phyloP scores from a whole-genome alignment of 805 yeast species.

The Wickerhamomyces bovis region DNA sequence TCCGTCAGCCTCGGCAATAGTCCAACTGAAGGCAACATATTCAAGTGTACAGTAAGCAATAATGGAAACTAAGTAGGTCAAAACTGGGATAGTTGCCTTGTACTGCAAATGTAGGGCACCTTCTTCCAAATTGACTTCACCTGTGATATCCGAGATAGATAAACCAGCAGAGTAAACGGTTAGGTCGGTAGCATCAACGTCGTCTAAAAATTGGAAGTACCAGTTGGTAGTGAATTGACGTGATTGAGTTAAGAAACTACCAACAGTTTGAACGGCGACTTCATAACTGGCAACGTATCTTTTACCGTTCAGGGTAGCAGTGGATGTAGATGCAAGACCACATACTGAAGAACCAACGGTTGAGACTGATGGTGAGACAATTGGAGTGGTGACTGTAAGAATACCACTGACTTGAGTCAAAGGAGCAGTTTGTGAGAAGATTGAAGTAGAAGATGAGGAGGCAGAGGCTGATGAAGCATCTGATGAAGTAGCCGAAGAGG shows the following conservation, averaged over 20 bases:
- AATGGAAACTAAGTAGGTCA: conserved; percentile 2
- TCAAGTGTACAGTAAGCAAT: conserved; percentile 8
- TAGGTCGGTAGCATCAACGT: conserved; percentile 9
- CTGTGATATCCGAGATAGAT: conserved; percentile 4
- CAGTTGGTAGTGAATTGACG: conserved; percentile 7
- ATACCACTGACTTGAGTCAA: background rate
- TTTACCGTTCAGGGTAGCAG: conserved; percentile 5
- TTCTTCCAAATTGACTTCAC: conserved; percentile 12
- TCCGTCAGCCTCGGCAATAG: background rate
- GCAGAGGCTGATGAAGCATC: background rate
- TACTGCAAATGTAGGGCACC: conserved; percentile 12
- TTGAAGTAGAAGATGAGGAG: too few relatives aligned
- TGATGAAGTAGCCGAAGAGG: conserved; percentile 1
- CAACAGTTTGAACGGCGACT: conserved; percentile 3
- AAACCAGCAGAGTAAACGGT: conserved; percentile 3
- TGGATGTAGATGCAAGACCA: conserved; percentile 1
- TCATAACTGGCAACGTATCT: conserved; percentile 4
- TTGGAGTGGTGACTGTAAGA: background rate
- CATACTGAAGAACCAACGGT: conserved; percentile 2
- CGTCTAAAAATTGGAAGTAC: conserved; percentile 4
- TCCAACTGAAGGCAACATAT: conserved; percentile 9
- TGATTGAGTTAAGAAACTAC: background rate
- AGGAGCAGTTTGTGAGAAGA: background rate
- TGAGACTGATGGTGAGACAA: too few relatives aligned
- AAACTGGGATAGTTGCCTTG: background rate